A percentile compares a stretch with the other conserved stretches of the same genome.
Conservation (phyloP, 768 basidiomycete genomes). For the Russula ochroleuca region DNA sequence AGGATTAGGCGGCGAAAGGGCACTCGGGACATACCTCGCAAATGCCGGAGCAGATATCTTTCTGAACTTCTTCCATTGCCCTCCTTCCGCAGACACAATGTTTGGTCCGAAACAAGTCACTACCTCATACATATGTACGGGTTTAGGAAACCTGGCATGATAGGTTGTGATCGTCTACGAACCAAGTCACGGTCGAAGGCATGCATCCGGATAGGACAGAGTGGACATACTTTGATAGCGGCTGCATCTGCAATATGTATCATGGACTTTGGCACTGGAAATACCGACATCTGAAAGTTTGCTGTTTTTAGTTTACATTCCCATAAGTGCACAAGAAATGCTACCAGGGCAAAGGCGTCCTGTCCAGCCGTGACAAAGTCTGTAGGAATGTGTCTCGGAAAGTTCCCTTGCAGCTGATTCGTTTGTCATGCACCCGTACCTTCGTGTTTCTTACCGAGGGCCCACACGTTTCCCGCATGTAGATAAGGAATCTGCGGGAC, state of each 20-base stretch:
- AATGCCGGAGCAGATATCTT: constrained; percentile 61
- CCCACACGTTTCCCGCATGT: not conserved
- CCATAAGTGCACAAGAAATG: not conserved
- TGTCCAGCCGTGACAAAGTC: constrained; percentile 15
- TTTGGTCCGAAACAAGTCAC: constrained; percentile 56
- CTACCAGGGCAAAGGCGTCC: constrained; percentile 13
- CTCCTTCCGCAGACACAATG: constrained; percentile 58
- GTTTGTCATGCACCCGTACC: not conserved
- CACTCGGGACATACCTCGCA: constrained; percentile 46
- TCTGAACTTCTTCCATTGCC: constrained; percentile 61
- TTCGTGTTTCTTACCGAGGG: not conserved
- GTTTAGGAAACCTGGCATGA: constrained; percentile 54
- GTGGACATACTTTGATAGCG: constrained; percentile 18
- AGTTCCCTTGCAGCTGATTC: not conserved
- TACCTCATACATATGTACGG: constrained; percentile 42
- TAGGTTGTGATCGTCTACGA: constrained; percentile 47
- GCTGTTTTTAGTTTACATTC: not conserved
- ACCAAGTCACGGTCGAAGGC: constrained; percentile 8
- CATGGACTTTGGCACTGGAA: not conserved
- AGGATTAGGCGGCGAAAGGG: not conserved
- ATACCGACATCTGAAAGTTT: not conserved
- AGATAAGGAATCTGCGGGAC: not conserved
- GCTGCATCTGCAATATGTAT: constrained; percentile 19
- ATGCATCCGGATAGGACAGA: too few relatives aligned
- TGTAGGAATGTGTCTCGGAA: not conserved